phyloP scores from a whole-genome alignment of 2,329 filamentous ascomycete genomes.

The Bimuria novae-zelandiae region DNA sequence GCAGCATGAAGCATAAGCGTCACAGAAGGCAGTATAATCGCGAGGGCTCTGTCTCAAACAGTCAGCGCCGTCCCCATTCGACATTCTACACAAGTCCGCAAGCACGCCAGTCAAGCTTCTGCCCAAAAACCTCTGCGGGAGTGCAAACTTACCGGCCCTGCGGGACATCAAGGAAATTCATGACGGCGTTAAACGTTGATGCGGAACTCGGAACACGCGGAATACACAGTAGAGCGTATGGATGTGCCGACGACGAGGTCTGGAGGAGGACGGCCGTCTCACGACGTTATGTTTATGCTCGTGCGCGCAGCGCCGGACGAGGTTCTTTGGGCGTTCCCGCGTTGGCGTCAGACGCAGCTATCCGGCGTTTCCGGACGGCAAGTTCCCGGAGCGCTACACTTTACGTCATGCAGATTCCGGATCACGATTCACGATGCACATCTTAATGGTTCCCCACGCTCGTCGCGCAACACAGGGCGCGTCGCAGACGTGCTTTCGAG shows the following conservation, averaged over 20 bases:
- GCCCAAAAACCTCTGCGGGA: no score
- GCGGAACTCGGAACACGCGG: not conserved
- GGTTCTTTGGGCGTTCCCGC: not conserved
- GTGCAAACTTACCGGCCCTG: conserved; percentile 10
- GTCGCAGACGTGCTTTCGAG: not conserved
- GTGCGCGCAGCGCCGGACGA: no score
- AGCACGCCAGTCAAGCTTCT: not conserved
- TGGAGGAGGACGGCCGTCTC: no score
- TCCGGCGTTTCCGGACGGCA: conserved; percentile 5
- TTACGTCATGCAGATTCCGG: conserved; percentile 4
- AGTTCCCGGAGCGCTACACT: not conserved
- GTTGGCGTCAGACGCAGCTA: not conserved
- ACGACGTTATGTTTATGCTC: no score
- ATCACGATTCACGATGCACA: not conserved
- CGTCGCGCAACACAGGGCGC: not conserved
- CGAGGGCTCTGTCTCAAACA: conserved; percentile 27
- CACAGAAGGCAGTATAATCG: conserved; percentile 32
- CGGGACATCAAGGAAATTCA: conserved; percentile 4
- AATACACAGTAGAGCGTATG: no score
- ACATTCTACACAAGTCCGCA: not conserved
- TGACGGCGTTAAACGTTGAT: no score
- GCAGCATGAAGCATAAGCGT: conserved; percentile 33
- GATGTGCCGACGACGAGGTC: no score
- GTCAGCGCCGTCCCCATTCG: not conserved
- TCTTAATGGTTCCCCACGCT: no score